Base-by-base conservation (phyloP, 2,329 filamentous ascomycete species). In the Coniochaeta hoffmannii region DNA sequence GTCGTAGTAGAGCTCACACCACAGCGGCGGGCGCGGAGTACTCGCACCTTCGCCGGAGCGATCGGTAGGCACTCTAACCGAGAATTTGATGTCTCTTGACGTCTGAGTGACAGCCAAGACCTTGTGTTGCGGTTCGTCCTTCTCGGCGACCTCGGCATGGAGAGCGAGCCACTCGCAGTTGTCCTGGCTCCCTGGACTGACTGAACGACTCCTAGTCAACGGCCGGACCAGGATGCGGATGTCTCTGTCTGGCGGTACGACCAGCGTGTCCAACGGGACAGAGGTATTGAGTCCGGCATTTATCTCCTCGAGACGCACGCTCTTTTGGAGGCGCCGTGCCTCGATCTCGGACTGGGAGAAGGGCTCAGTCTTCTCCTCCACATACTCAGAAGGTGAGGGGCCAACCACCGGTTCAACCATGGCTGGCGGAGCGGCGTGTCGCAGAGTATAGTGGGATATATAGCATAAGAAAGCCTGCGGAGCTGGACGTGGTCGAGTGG, bases 51-150 rank as follows among this genome's bases (percentile, higher is more conserved):
- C 71, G 11, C 28, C 28, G 38, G 70, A 67, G 53, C 68, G 70
- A 55, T 77, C 75, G 15, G 74, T 73, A 4, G 80, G 81, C 56
- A 83, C 80, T 52, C 76, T 72, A 58, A 83, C 78, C 36, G 77
- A 78, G 63, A 83, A 83, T 59, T 81, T 83, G 72, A 82, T 81
- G 65, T 83, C 80, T 62, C 76, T 76, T 58, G 76, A 73, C 5
- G 80, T 83, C 70, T 84, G 81, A 61, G 79, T 82, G 63, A 84
- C 80, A 34, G 81, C 81, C 26, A 84, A 68, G 50, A 83, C 81
- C 63, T 76, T 79, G 65, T 82, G 76, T 58, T 76, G 73, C n/a
- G 78, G 74, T 64, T 77, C 71, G 56, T 77, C 73, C 38, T 77
- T 66, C 17, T 77, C 75, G 35, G 77, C 73, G 35, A 78, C 73